Evolutionary conservation across 129 eudicot species (phyloP), one percentile per base, ranked within the genome.

Genomic region (Ambrosia trifida): DNA sequence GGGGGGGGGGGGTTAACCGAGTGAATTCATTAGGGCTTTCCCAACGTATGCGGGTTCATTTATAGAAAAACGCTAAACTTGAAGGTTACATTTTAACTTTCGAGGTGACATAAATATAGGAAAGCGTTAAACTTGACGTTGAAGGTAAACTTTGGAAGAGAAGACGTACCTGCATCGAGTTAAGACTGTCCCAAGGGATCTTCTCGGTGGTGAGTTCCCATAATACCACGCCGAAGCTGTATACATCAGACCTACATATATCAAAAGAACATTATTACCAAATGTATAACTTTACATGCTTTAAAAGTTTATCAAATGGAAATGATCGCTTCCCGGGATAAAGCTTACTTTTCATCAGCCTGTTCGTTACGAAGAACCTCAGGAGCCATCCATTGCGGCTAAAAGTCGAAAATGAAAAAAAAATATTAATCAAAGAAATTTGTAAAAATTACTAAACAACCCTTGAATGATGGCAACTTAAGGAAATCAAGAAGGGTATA

Each of bases 381-480:
- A 4, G 98, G 98, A 57, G 98, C 98, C 98, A 89, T 94, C 97
- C 97, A 94, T 76, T 94, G 98, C 72, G 98, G 98, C 98, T 94
- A 74, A 69, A 83, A 61, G 10, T 36, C 45, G 43, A 68, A 58
- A 67, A 50, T n/a, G 6, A 11, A 56, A 35, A 69, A 43, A 9
- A 28, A 54, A 1, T 32, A 11, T 56, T 10, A 30, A 79, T 43
- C 70, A 19, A 61, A n/a, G 12, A 16, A 71, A 52, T 4, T 30
- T 30, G 24, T 19, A 49, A 49, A 3, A 4, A 3, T 14, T 49
- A 2, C 54, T 49, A 49, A 49, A n/a, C 54, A 13, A 5, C 54
- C 19, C 54, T 0, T 49, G 33, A 54, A 54, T 8, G 61, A 54
- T 54, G 33, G 13, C 32, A 54, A 20, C 6, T 54, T 20, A 52